A percentile compares a stretch with the other conserved stretches of the same genome.
Conservation (phyloP, 2,329 filamentous ascomycete genomes). For the Dactylella cylindrospora region DNA sequence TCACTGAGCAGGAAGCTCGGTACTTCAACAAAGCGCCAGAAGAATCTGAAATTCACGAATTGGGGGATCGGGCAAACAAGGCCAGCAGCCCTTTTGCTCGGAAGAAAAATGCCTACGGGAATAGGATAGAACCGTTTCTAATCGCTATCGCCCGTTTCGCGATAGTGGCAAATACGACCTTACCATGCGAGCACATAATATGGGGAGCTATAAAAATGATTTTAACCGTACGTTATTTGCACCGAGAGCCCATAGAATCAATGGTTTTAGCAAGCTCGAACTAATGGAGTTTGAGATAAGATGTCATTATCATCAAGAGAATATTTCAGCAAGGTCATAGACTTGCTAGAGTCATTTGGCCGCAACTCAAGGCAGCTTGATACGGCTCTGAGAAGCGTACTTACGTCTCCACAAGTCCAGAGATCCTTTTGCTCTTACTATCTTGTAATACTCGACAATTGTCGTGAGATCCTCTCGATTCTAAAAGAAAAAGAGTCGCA, state of each 20-base stretch:
- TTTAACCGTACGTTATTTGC: background rate
- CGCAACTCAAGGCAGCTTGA: background rate
- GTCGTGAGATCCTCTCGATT: background rate
- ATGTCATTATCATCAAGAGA: conserved; percentile 2
- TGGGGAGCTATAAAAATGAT: conserved; percentile 6
- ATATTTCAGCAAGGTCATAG: background rate
- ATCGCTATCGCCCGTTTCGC: conserved; percentile 4
- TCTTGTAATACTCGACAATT: conserved; percentile 4
- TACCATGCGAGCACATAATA: background rate
- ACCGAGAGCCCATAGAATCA: no score
- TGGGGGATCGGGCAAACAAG: background rate
- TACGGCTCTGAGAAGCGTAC: background rate
- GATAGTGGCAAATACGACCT: background rate
- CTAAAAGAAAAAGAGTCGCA: conserved; percentile 4
- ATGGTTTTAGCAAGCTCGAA: no score
- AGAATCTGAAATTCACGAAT: background rate
- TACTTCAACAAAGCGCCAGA: conserved; percentile 1
- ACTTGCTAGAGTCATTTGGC: conserved; percentile 3
- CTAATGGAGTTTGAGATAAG: no score
- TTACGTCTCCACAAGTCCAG: background rate
- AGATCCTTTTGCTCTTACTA: conserved; percentile 6
- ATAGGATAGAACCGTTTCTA: conserved; percentile 1
- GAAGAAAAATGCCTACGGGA: conserved; percentile 11
- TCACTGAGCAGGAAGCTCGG: conserved; percentile 7
- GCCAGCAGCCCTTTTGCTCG: background rate